phyloP scores from a whole-genome alignment of 2,329 filamentous ascomycete species.

The Pseudogymnoascus sp. region DNA sequence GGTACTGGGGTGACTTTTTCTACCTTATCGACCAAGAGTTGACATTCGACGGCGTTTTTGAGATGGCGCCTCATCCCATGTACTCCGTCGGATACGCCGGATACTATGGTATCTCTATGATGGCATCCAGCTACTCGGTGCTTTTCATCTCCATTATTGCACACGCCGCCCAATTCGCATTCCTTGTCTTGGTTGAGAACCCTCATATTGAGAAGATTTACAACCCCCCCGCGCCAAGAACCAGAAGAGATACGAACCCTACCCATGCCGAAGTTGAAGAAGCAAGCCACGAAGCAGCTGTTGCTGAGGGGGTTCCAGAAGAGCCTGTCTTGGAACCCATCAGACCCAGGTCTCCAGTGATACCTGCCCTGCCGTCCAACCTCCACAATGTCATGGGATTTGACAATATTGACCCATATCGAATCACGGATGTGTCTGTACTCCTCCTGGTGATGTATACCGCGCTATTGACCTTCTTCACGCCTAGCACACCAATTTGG shows the following conservation, averaged over 20 bases:
- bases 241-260: constrained; percentile 33
- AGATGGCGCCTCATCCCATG: constrained; percentile 98
- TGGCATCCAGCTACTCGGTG: constrained; percentile 96
- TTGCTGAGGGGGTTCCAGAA: constrained; percentile 28
- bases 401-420: constrained; percentile 78
- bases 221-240: constrained; percentile 71
- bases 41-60: constrained; percentile 97
- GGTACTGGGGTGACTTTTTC: constrained; percentile 99
- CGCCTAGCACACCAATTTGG: constrained; percentile 66
- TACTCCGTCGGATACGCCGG: constrained; percentile 97
- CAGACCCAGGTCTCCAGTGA: constrained; percentile 29
- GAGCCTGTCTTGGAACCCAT: constrained; percentile 9
- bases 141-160: constrained; percentile 94
- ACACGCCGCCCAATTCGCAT: constrained; percentile 88
- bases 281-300: constrained; percentile 27
- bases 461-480: constrained; percentile 61
- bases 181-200: constrained; percentile 85
- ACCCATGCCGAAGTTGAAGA: constrained; percentile 26
- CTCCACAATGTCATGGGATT: constrained; percentile 79
- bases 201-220: constrained; percentile 98
- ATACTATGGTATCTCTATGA: constrained; percentile 96
- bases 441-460: constrained; percentile 70
- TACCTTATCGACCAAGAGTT: constrained; percentile 96
- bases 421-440: constrained; percentile 74
- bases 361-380: constrained; percentile 47